Base-by-base conservation (phyloP, 495 filamentous ascomycete genomes). In the Penicillium tannophilum region DNA sequence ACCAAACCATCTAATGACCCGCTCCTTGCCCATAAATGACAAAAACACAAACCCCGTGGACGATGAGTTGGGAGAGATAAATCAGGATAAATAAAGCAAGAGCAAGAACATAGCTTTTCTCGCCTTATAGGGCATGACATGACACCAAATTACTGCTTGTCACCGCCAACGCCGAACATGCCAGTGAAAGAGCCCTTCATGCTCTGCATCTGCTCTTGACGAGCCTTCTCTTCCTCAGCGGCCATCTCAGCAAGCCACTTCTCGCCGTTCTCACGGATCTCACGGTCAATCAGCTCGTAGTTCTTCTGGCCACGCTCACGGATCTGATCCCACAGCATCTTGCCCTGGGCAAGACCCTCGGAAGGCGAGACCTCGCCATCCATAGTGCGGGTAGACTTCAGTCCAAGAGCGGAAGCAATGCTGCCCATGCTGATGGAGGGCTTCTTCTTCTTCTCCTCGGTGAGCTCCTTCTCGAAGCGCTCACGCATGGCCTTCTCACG, bases 161-260 rank as follows among this genome's bases (percentile, higher is more conserved):
- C 70, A 41, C 60, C 61, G 48, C 67, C 66, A 41, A 60, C 64
- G 52, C 82, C 81, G 63, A 88, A 83, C 68, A 82, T 78, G 53
- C 82, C 75, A 28, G 81, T 82, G 63, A 88, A 78, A 31, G 84
- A 83, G 59, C 77, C 81, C 75, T 86, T 88, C 88, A 90, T 96
- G 64, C 81, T 88, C 76, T 90, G 89, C 90, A 96, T 94, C 72
- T 87, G 87, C 76, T 96, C 92, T 62, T 95, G 89, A 62, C 88
- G 86, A 56, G 84, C 79, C 80, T 90, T 93, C 82, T 97, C 92
- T 73, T 90, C 86, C 60, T 89, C 83, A 41, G 85, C 86, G 42
- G 87, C 88, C 80, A 96, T 92, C 74, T 97, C 93, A 79, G 88
- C 90, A 64, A 98, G 78, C 91, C 92, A 95, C 74, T 92, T 90